Evolutionary conservation across 768 basidiomycete genomes (phyloP).

Genomic region (Tylopilus plumbeoviolaceoides): DNA sequence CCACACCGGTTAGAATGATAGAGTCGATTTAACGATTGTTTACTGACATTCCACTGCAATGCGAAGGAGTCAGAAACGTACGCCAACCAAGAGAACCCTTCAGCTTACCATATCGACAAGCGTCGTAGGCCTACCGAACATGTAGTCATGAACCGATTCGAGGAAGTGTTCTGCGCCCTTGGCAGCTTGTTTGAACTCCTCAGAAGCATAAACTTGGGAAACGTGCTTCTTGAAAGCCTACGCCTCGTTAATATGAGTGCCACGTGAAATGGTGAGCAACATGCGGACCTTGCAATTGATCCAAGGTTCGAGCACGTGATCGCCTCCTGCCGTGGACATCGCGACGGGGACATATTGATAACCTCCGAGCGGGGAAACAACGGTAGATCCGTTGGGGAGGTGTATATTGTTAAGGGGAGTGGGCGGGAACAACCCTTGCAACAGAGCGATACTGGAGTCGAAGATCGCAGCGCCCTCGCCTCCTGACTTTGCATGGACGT

Average conservation of each 20-base stretch:
- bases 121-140: slow-evolving; percentile 60
- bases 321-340: slow-evolving; percentile 40
- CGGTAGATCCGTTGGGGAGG: slow-evolving; percentile 71
- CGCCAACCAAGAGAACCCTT: background rate
- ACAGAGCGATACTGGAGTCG: slow-evolving; percentile 76
- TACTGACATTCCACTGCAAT: slow-evolving; percentile 68
- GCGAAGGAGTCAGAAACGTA: slow-evolving; percentile 11
- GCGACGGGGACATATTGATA: slow-evolving; percentile 89
- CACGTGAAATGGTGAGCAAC: slow-evolving; percentile 37
- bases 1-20: slow-evolving; percentile 12
- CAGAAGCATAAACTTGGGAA: slow-evolving; percentile 55
- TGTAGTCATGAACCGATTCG: slow-evolving; percentile 57
- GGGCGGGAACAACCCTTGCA: slow-evolving; percentile 84
- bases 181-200: slow-evolving; percentile 56
- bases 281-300: slow-evolving; percentile 50
- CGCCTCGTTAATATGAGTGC: slow-evolving; percentile 4
- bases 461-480: slow-evolving; percentile 79
- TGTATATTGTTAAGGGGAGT: slow-evolving; percentile 61
- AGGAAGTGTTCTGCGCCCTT: slow-evolving; percentile 63
- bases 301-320: slow-evolving; percentile 80
- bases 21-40: background rate
- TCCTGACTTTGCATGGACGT: slow-evolving; percentile 75
- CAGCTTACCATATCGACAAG: slow-evolving; percentile 61
- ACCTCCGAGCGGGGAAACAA: slow-evolving; percentile 74
- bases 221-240: slow-evolving; percentile 68